A percentile compares a stretch with the other conserved stretches of the same genome.
These are phyloP conservation scores for Pichia exigua DNA, from an alignment of 805 yeast species.

Conservation along the genomic window DNA sequence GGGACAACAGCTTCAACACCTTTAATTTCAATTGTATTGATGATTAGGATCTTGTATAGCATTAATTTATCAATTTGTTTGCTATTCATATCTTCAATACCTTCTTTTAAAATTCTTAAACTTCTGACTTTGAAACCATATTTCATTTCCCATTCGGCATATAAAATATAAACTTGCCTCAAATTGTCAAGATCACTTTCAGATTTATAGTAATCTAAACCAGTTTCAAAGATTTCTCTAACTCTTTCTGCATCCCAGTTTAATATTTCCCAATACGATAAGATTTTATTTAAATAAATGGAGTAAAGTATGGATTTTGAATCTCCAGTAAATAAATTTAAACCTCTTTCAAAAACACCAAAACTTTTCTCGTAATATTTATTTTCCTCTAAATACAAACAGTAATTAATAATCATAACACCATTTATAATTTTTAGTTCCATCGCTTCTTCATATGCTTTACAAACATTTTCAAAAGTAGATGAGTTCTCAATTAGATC, in stretches of 20 bases:
- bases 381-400: constrained; percentile 46
- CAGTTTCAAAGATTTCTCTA: constrained; percentile 68
- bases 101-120: constrained; percentile 38
- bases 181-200: constrained; percentile 29
- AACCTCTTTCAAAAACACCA: constrained; percentile 60
- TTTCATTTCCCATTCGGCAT: constrained; percentile 54
- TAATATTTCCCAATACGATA: constrained; percentile 27
- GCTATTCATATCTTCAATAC: constrained; percentile 26
- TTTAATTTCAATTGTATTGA: constrained; percentile 31
- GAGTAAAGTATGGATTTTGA: constrained; percentile 66
- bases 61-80: constrained; percentile 27
- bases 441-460: constrained; percentile 46
- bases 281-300: constrained; percentile 48
- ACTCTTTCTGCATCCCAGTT: constrained; percentile 42
- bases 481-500: constrained; percentile 58
- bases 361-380: constrained; percentile 42
- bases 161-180: constrained; percentile 43
- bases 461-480: constrained; percentile 32
- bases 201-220: constrained; percentile 30
- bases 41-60: constrained; percentile 37
- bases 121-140: constrained; percentile 46
- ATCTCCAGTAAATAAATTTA: constrained; percentile 53
- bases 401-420: constrained; percentile 55
- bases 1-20: constrained; percentile 39
- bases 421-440: constrained; percentile 64